phyloP scores from a whole-genome alignment of 306 rosid species.

The Canavalia ensiformis region DNA sequence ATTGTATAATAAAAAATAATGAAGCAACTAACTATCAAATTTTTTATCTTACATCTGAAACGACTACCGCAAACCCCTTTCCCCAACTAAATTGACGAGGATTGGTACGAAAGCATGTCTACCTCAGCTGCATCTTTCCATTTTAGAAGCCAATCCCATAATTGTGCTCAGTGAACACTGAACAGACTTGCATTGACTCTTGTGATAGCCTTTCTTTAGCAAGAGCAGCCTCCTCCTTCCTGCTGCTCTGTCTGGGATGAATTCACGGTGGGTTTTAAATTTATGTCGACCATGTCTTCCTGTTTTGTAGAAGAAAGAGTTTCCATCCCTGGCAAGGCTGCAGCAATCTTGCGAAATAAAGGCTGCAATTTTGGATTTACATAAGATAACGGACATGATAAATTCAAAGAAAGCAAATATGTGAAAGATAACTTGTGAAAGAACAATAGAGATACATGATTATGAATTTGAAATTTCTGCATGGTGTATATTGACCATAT shows the following conservation, averaged over 20 bases:
- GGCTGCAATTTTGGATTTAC: constrained; percentile 67
- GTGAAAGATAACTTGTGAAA: background rate
- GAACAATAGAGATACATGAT: background rate
- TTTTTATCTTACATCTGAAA: constrained; percentile 30
- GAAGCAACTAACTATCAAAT: background rate
- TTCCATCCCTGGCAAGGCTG: constrained; percentile 96
- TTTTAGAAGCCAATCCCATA: constrained; percentile 38
- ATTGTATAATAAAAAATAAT: constrained; percentile 22
- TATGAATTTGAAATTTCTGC: background rate
- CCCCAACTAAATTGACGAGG: constrained; percentile 42
- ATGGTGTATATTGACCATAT: background rate
- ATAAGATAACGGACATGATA: background rate
- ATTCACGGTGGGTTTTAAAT: constrained; percentile 46
- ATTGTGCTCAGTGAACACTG: constrained; percentile 28
- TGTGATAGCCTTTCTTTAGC: constrained; percentile 59
- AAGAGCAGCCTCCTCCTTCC: constrained; percentile 80
- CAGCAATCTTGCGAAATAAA: constrained; percentile 87
- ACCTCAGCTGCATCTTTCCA: constrained; percentile 33
- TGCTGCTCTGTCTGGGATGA: constrained; percentile 74
- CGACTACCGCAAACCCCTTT: constrained; percentile 29
- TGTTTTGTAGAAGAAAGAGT: constrained; percentile 84
- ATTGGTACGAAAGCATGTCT: constrained; percentile 43
- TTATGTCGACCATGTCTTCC: constrained; percentile 77
- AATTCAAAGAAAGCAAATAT: background rate
- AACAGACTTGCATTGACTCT: constrained; percentile 26